Base-by-base conservation (phyloP, 2,329 filamentous ascomycete genomes). In the Boeremia exigua region DNA sequence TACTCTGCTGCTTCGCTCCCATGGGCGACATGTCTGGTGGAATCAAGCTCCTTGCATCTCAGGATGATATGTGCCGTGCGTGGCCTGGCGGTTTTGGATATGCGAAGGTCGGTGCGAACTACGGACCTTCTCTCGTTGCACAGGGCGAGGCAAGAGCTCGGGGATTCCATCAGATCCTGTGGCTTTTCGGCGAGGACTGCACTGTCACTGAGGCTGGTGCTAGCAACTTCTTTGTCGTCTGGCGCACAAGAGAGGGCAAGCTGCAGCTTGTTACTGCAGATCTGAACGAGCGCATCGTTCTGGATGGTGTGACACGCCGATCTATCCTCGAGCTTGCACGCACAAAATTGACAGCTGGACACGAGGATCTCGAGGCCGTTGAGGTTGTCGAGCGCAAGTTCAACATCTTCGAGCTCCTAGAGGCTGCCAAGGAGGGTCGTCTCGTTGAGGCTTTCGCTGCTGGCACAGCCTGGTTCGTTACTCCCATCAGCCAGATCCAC, bases 81-180 rank as follows among this genome's bases (percentile, higher is more conserved):
- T 97, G 93, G 93, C 92, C 91, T 17, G 93, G 93, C 58, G 93
- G 94, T 9, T 96, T 96, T 74, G 93, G 93, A 0, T 93, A 89
- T 71, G 92, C 92, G 58, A 97, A 97, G 79, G 85, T 97, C 30
- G 93, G 93, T 50, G 93, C 93, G 58, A 97, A 96, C 81, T 97
- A 96, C 75, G 93, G 93, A 0, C 93, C 93, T 15, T 88, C 86
- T 17, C 82, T 97, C 49, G 82, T 91, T 49, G 90, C 91, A 3
- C 92, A 92, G 44, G 83, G 83, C 15, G 89, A 93, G 75, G 93
- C 93, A 3, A 80, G 87, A 52, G 80, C 79, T 10, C 79, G 84
- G 36, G 93, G 94, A 0, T 97, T 87, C 77, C 86, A 94, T 71
- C 94, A 97, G 82, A 89, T 97, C 52, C 84, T 97, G n/a, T 97